These are phyloP conservation scores for Umbelopsis sp. DNA, from an alignment of 371 early-diverging fungal genomes.

Conservation along the genomic window DNA sequence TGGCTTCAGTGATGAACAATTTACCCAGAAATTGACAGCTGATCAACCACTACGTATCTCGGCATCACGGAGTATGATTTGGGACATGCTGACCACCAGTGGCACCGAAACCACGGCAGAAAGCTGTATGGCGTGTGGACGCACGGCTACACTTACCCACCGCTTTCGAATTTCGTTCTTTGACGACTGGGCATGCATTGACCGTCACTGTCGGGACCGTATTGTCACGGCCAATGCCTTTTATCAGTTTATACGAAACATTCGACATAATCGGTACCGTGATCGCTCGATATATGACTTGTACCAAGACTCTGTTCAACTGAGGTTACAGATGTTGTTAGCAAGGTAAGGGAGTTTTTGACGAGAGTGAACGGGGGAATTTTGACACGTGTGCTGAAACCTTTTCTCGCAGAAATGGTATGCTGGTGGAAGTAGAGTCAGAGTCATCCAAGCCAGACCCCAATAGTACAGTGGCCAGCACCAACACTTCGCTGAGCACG, in stretches of 20 bases:
- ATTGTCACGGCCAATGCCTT: slow-evolving; percentile 84
- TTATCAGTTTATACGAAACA: slow-evolving; percentile 80
- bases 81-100: slow-evolving; percentile 30
- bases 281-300: slow-evolving; percentile 65
- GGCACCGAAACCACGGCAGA: slow-evolving; percentile 25
- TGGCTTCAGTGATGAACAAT: slow-evolving; percentile 17
- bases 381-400: background rate
- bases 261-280: slow-evolving; percentile 76
- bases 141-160: slow-evolving; percentile 55
- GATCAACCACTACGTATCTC: slow-evolving; percentile 15
- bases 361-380: slow-evolving; percentile 30
- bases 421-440: background rate
- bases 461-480: background rate
- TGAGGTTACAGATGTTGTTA: slow-evolving; percentile 82
- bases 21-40: slow-evolving; percentile 24
- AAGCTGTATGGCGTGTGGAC: slow-evolving; percentile 53
- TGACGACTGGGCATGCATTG: slow-evolving; percentile 80
- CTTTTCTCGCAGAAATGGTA: background rate
- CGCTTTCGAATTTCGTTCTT: slow-evolving; percentile 73
- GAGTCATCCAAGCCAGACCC: background rate
- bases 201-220: slow-evolving; percentile 79
- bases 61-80: slow-evolving; percentile 16
- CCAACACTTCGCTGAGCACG: background rate
- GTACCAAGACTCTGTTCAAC: slow-evolving; percentile 70
- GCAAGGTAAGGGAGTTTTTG: slow-evolving; percentile 31